Evolutionary conservation across 805 yeast species (phyloP).

Genomic region (Suhomyces tanzawaensis): DNA sequence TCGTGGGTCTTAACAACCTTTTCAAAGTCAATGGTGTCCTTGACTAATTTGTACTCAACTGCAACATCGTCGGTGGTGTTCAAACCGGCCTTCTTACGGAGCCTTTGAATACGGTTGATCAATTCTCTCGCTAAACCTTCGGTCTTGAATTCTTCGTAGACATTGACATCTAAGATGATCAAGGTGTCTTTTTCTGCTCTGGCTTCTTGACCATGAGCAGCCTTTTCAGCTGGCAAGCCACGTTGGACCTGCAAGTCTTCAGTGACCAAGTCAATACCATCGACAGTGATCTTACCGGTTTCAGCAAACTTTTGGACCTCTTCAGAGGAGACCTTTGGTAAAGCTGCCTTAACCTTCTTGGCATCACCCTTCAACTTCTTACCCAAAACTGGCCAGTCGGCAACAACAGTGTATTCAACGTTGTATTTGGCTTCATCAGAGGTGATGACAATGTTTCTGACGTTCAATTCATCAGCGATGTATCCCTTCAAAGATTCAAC

Average conservation of each 20-base stretch:
- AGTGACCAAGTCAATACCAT: constrained; percentile 79
- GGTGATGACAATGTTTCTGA: constrained; percentile 83
- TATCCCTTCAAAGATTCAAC: constrained; percentile 74
- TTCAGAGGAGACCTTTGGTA: constrained; percentile 76
- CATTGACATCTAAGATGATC: constrained; percentile 81
- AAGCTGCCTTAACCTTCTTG: constrained; percentile 89
- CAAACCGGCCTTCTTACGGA: constrained; percentile 93
- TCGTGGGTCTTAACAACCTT: constrained; percentile 61
- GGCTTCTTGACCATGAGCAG: constrained; percentile 72
- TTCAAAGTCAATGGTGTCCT: constrained; percentile 65
- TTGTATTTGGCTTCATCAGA: constrained; percentile 88
- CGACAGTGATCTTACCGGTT: constrained; percentile 76
- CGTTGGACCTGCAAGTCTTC: constrained; percentile 91
- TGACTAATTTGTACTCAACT: constrained; percentile 71
- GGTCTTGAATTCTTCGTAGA: constrained; percentile 82
- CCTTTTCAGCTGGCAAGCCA: constrained; percentile 71
- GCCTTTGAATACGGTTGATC: constrained; percentile 94
- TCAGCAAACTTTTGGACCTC: constrained; percentile 76
- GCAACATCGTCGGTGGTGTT: constrained; percentile 92
- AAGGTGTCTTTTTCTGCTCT: constrained; percentile 89
- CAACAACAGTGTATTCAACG: constrained; percentile 90
- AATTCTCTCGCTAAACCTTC: constrained; percentile 97
- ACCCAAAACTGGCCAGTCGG: constrained; percentile 99
- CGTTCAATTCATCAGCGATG: constrained; percentile 87
- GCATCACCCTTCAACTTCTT: constrained; percentile 94